phyloP scores from a whole-genome alignment of 257 asterid species.

The Nicotiana sylvestris region DNA sequence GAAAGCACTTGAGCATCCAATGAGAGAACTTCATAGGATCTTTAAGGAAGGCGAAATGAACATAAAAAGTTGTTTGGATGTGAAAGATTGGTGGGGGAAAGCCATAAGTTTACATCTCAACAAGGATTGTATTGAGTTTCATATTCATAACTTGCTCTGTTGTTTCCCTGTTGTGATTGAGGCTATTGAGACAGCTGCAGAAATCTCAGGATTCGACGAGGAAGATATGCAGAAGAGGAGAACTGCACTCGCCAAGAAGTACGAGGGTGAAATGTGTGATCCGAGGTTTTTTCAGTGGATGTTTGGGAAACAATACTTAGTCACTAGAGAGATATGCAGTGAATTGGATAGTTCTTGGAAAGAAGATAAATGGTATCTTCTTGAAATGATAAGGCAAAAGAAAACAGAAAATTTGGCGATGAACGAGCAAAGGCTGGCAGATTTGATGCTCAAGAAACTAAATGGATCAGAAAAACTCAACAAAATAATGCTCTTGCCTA shows the following conservation, averaged over 20 bases:
- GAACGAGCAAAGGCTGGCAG: slow-evolving; percentile 44
- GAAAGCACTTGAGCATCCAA: slow-evolving; percentile 72
- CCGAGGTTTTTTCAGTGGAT: slow-evolving; percentile 57
- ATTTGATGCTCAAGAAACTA: slow-evolving; percentile 48
- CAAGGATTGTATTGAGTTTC: slow-evolving; percentile 60
- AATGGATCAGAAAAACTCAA: slow-evolving; percentile 17
- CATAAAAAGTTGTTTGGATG: slow-evolving; percentile 51
- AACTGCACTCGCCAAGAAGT: slow-evolving; percentile 44
- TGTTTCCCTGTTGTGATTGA: slow-evolving; percentile 78
- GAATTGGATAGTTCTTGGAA: slow-evolving; percentile 53
- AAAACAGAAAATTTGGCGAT: slow-evolving; percentile 19
- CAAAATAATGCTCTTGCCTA: slow-evolving; percentile 34
- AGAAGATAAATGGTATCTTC: slow-evolving; percentile 69
- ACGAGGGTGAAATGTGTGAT: slow-evolving; percentile 52
- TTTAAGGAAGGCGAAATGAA: slow-evolving; percentile 68
- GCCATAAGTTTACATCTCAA: slow-evolving; percentile 64
- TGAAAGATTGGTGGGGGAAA: slow-evolving; percentile 83
- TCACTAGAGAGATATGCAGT: slow-evolving; percentile 48
- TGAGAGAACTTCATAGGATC: slow-evolving; percentile 67
- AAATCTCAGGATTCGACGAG: slow-evolving; percentile 53
- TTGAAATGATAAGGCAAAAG: slow-evolving; percentile 38
- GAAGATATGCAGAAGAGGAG: slow-evolving; percentile 64
- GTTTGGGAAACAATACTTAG: slow-evolving; percentile 63
- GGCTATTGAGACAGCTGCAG: slow-evolving; percentile 86
- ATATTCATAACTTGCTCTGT: slow-evolving; percentile 64